Base-by-base conservation (phyloP, 2,329 filamentous ascomycete genomes). In the Xylaria sp. region DNA sequence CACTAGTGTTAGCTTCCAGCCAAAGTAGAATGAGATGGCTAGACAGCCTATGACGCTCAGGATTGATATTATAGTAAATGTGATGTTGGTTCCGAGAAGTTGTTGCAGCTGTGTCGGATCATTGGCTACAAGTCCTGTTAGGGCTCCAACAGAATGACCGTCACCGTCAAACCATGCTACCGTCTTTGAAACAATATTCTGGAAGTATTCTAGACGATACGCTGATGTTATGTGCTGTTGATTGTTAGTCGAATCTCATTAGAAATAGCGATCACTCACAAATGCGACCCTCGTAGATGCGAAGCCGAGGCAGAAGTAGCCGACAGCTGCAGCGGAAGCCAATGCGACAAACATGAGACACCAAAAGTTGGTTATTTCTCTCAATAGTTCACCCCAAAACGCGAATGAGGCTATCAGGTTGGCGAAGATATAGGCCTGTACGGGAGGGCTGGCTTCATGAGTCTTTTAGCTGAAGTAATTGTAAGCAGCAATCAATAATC, bases 1-100 rank as follows among this genome's bases (percentile, higher is more conserved):
- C 0, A 94, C 89, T 0, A 93, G 81, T 0, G 90, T 88, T 7
- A 94, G 83, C 77, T 94, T 94, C 92, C 92, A 94, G 1, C 91
- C 90, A 76, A 91, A 93, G 8, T 86, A 83, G 74, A 93, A 93
- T 0, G 90, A 85, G 59, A 94, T 89, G 54, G 85, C 81, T 15
- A 93, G 79, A 12, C 88, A 90, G 0, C 91, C 92, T 2, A 88
- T 73, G 2, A 94, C 81, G 63, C 88, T 91, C 76, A 93, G 89
- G 10, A 91, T 75, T 0, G 90, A 89, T 32, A 91, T 87, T 60
- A 84, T 83, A 4, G 88, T 84, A 70, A 92, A 85, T 0, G 89
- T 85, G 83, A 91, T 87, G 75, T 91, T 90, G 46, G 87, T 83
- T 4, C 88, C 87, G 75, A 90, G 85, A 1, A 91, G 81, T 76